Conservation (phyloP, 257 asterid genomes). For the Solanum etuberosum region DNA sequence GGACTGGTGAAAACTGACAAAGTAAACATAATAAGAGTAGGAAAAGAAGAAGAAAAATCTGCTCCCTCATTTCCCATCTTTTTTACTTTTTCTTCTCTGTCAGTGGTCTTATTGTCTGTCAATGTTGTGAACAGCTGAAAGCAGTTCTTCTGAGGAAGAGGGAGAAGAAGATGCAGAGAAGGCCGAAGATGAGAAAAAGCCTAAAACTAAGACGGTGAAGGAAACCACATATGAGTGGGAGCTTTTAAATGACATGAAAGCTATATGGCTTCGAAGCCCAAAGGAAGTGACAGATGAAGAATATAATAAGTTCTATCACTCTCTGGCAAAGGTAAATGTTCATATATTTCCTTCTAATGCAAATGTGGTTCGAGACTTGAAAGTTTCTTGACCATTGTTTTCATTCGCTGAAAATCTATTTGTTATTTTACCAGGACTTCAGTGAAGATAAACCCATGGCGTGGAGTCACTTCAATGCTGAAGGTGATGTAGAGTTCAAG, state of each 20-base stretch:
- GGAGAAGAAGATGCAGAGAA: slow-evolving; percentile 58
- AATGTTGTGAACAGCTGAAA: slow-evolving; percentile 49
- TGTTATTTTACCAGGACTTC: slow-evolving; percentile 46
- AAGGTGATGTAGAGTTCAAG: slow-evolving; percentile 96
- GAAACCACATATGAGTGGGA: slow-evolving; percentile 85
- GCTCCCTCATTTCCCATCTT: not conserved
- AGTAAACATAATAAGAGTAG: not conserved
- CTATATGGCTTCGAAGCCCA: slow-evolving; percentile 85
- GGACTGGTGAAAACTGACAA: not conserved
- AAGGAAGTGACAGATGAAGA: slow-evolving; percentile 94
- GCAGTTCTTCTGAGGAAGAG: slow-evolving; percentile 49
- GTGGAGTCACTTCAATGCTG: slow-evolving; percentile 91
- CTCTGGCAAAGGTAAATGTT: slow-evolving; percentile 61
- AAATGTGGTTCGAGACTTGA: not conserved
- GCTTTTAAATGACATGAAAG: slow-evolving; percentile 82
- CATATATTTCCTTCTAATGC: not conserved
- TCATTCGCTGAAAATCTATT: not conserved
- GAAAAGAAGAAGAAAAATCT: not conserved
- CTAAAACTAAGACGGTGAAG: slow-evolving; percentile 66
- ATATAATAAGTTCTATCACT: slow-evolving; percentile 67
- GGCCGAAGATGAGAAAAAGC: slow-evolving; percentile 66
- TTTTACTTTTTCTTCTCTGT: not conserved
- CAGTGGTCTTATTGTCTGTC: not conserved
- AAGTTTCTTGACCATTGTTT: not conserved
- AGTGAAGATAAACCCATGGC: slow-evolving; percentile 74